Base-by-base conservation (phyloP, 176 grass and related monocot genomes). In the Triticum monococcum region DNA sequence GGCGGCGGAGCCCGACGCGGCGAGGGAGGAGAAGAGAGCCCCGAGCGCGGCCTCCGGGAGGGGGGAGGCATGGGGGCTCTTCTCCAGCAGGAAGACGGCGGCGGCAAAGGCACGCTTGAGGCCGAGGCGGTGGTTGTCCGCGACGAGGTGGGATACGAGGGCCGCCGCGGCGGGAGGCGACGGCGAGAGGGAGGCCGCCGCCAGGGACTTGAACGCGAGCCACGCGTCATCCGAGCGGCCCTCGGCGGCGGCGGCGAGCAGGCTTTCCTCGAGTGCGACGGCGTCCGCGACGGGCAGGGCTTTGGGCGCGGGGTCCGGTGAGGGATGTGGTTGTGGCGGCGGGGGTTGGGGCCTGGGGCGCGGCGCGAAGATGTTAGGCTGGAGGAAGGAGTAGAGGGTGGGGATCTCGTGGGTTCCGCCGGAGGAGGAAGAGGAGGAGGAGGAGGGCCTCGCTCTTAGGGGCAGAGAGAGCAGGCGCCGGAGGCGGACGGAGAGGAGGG, bases 51-150 rank as follows among this genome's bases (percentile, higher is more conserved):
- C 41, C 69, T 86, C 75, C 56, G 90, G 89, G 28, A 89, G 4
- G 46, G 93, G 87, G 2, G 46, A 48, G 0, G 88, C 76, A n/a
- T 88, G 63, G 5, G 93, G 86, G 9, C 80, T 89, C 77, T 86
- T 93, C 83, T 98, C 92, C 63, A 98, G 93, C 20, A 98, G 88
- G 90, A 92, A 92, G 5, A 96, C 78, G 14, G 90, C 90, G 18
- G 92, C 88, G 9, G 88, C 87, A n/a, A 98, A 94, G 69, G 96
- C 96, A 8, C 96, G 96, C 85, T 92, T 96, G 68, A 98, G 92
- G 33, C 84, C 88, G 43, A 91, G 88, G 59, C 93, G 90, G 70
- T 96, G 90, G 43, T 75, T 88, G 69, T 65, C 83, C 50, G 86
- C 89, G 68, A 85, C 80, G 86, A 94, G 96, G 84, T 94, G 96